Percentiles rank a stretch among this genome's conserved stretches.
These are phyloP conservation scores for Schizosaccharomyces lindneri DNA, from an alignment of 805 yeast genomes.

Conservation along the genomic window DNA sequence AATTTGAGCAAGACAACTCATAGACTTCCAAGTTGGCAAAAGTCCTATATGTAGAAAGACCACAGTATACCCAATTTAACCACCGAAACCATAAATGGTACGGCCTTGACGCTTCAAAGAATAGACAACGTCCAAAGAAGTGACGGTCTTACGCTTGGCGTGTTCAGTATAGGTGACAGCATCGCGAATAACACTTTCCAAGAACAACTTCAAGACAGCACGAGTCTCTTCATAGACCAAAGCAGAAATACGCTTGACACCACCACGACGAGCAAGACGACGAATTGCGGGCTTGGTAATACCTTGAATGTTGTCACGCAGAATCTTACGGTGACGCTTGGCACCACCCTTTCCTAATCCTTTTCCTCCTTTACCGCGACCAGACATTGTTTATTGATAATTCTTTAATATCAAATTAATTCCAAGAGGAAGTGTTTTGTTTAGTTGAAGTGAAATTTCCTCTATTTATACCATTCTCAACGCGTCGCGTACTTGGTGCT, in stretches of 20 bases:
- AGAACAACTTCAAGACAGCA: slow-evolving; percentile 83
- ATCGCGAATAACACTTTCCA: slow-evolving; percentile 93
- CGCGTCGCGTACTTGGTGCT: background rate
- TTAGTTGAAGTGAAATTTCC: too few relatives aligned
- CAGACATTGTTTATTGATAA: slow-evolving; percentile 38
- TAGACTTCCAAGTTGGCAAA: background rate
- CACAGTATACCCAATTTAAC: slow-evolving; percentile 23
- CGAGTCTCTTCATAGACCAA: slow-evolving; percentile 88
- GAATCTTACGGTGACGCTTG: slow-evolving; percentile 98
- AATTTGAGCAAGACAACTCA: background rate
- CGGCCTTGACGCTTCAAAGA: slow-evolving; percentile 99
- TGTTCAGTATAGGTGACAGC: slow-evolving; percentile 99
- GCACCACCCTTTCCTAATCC: slow-evolving; percentile 99
- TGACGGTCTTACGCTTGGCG: slow-evolving; percentile 99
- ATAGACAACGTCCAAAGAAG: slow-evolving; percentile 93
- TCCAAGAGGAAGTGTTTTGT: too few relatives aligned
- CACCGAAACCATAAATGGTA: slow-evolving; percentile 99
- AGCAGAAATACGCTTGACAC: slow-evolving; percentile 99
- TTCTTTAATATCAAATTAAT: background rate
- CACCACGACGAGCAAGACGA: slow-evolving; percentile 99
- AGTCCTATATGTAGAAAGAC: background rate
- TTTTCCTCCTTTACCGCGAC: slow-evolving; percentile 99
- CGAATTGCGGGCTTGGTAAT: slow-evolving; percentile 98
- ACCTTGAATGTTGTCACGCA: slow-evolving; percentile 98
- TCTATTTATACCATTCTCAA: too few relatives aligned